phyloP scores from a whole-genome alignment of 192 early-diverging fungal species.

The Mortierella claussenii region DNA sequence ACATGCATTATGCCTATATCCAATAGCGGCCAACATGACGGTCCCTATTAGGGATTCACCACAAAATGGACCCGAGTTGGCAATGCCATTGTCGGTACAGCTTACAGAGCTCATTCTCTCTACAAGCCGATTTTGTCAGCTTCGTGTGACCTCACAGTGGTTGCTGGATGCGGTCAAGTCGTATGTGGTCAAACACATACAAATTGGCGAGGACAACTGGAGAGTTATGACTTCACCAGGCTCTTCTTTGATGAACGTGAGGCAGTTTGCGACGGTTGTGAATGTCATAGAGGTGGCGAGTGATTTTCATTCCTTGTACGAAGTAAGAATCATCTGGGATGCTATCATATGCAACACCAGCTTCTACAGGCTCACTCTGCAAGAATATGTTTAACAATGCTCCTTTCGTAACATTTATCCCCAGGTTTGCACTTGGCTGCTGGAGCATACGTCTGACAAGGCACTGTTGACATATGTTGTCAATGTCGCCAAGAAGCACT shows the following conservation, averaged over 20 bases:
- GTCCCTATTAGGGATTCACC: slow-evolving; percentile 49
- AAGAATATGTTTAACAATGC: too few relatives aligned
- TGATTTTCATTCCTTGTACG: slow-evolving; percentile 60
- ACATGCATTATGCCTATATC: not conserved
- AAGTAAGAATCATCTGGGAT: slow-evolving; percentile 45
- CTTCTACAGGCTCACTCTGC: too few relatives aligned
- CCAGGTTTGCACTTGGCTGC: slow-evolving; percentile 59
- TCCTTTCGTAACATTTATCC: not conserved
- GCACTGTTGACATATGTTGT: slow-evolving; percentile 58
- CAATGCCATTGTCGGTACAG: slow-evolving; percentile 42
- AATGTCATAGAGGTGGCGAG: slow-evolving; percentile 59
- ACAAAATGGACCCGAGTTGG: slow-evolving; percentile 37
- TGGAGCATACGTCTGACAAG: slow-evolving; percentile 63
- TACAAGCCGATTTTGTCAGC: slow-evolving; percentile 58
- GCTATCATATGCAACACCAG: too few relatives aligned
- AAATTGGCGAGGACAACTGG: slow-evolving; percentile 78
- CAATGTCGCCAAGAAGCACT: slow-evolving; percentile 60
- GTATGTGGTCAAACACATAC: slow-evolving; percentile 57
- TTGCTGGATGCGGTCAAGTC: slow-evolving; percentile 54
- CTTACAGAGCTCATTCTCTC: slow-evolving; percentile 50
- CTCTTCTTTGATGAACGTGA: slow-evolving; percentile 75
- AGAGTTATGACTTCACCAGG: slow-evolving; percentile 81
- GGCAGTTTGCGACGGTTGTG: slow-evolving; percentile 67
- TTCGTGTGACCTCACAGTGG: slow-evolving; percentile 60
- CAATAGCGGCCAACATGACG: slow-evolving; percentile 55